phyloP scores from a whole-genome alignment of 306 rosid genomes.

The Clitoria ternatea region DNA sequence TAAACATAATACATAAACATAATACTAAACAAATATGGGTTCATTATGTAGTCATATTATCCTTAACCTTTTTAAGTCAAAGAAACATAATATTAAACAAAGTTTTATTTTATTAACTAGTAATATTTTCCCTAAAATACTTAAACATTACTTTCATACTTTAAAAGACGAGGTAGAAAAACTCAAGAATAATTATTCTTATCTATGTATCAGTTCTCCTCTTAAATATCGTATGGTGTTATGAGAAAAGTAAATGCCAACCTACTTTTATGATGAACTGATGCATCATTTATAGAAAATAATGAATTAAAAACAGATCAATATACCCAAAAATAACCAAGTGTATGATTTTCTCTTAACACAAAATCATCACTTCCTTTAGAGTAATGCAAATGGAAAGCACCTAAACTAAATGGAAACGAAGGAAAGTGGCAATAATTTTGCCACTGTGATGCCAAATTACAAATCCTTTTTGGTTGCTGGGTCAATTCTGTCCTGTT shows the following conservation, averaged over 20 bases:
- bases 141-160: too few species aligned
- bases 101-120: too few species aligned
- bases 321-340: neutral
- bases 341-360: neutral
- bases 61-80: too few species aligned
- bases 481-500: neutral
- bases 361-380: neutral
- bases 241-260: neutral
- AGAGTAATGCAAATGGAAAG: neutral
- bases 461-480: constrained; percentile 27
- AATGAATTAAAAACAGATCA: neutral
- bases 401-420: neutral
- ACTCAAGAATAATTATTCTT: too few species aligned
- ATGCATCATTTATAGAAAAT: neutral
- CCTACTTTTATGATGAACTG: neutral
- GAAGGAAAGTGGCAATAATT: neutral
- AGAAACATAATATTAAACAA: too few species aligned
- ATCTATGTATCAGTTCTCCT: too few species aligned
- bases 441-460: neutral
- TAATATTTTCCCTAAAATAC: too few species aligned
- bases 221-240: neutral
- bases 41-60: too few species aligned
- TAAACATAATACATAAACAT: too few species aligned
- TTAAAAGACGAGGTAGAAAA: too few species aligned
- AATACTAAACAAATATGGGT: too few species aligned